Evolutionary conservation across 208 protist species (phyloP), one percentile per base, ranked within the genome.

Genomic region (Leishmania tropica): DNA sequence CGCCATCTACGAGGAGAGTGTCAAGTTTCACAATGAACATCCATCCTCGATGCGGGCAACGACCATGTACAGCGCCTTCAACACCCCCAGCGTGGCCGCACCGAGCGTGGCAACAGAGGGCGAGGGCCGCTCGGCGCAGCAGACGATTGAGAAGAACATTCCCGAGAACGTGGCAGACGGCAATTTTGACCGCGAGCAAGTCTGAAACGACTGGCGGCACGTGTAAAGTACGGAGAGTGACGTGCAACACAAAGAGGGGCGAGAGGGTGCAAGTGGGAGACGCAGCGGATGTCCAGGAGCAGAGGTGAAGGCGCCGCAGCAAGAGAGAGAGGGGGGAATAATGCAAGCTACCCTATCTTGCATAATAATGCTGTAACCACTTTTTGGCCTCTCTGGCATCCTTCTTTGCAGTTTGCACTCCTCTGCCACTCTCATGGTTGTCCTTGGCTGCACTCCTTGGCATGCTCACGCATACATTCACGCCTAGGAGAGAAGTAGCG

Each of bases 1-100:
- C 17, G 94, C 94, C 53, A 97, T 98, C 79, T 95, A 95, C 84
- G 81, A 87, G 47, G 93, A 97, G 84, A 95, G 92, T 78, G 71
- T 97, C 24, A 76, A 70, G 76, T 98, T 93, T 75, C 96, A 96
- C 83, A 86, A 87, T 48, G 72, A 87, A 71, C 83, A 95, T 65
- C 85, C 85, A 40, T 79, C 84, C 35, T 80, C 81, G 42, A 82
- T 80, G 81, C 76, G 71, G 53, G 64, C 62, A 19, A 80, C 67
- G 19, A 74, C 67, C 62, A 79, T 78, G 75, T 81, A 71, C 75
- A 87, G 76, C 74, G 54, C 79, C 37, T 84, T 85, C 53, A 91
- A 64, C 74, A 53, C 75, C 15, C 78, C 73, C 53, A 82, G 68
- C 15, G 75, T 80, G 58, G 42, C 75, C 6, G 74, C 80, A n/a